phyloP scores from a whole-genome alignment of 1,284 basidiomycete genomes.

The Sporisorium exsertum region DNA sequence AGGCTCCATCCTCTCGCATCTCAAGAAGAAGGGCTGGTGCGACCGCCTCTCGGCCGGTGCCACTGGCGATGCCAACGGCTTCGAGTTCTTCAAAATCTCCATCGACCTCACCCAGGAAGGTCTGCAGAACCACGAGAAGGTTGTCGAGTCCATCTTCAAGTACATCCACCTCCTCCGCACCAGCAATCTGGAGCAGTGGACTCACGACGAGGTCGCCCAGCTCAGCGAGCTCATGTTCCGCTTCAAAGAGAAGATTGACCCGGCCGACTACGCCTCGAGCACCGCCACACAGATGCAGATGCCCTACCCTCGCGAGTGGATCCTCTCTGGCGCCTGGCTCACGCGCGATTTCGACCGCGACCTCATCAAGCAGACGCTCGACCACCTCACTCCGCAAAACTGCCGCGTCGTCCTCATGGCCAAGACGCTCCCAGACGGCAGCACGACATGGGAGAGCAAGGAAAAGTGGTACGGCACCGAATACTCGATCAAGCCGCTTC shows the following conservation, averaged over 20 bases:
- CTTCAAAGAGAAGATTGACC: conserved; percentile 85
- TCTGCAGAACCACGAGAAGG: conserved; percentile 84
- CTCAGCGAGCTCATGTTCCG: conserved; percentile 84
- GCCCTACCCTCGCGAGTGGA: conserved; percentile 82
- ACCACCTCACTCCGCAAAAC: conserved; percentile 75
- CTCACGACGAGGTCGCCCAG: conserved; percentile 82
- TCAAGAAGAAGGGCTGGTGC: conserved; percentile 93
- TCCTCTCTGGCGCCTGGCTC: conserved; percentile 81
- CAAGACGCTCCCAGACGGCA: conserved; percentile 70
- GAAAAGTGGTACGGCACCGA: conserved; percentile 69
- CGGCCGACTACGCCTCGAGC: conserved; percentile 83
- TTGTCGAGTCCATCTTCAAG: conserved; percentile 82
- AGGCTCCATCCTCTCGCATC: conserved; percentile 89
- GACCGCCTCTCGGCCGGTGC: conserved; percentile 82
- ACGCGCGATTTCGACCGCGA: conserved; percentile 82
- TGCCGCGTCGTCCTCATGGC: conserved; percentile 84
- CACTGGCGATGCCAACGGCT: conserved; percentile 78
- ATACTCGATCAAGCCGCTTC: conserved; percentile 61
- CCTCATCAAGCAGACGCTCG: conserved; percentile 77
- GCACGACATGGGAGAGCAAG: conserved; percentile 54
- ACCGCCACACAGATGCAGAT: conserved; percentile 82
- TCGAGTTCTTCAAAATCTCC: conserved; percentile 88
- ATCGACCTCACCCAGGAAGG: conserved; percentile 86
- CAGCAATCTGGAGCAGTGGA: conserved; percentile 76
- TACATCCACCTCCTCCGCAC: conserved; percentile 87